These are phyloP conservation scores for Cairneyella variabilis DNA, from an alignment of 495 filamentous ascomycete genomes.

Conservation along the genomic window DNA sequence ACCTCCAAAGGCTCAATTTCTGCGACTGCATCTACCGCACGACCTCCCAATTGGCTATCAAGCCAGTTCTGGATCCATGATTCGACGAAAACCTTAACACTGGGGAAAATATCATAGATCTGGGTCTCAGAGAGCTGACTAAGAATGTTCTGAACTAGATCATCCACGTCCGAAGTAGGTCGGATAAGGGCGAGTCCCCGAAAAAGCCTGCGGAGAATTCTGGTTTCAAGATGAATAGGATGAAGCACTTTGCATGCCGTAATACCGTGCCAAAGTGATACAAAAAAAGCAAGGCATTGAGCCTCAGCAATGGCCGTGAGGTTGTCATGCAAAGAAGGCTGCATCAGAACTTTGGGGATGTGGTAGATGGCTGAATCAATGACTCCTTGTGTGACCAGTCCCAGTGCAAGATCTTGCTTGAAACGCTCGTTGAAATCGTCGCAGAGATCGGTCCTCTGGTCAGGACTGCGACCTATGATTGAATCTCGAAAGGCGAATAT, in stretches of 20 bases:
- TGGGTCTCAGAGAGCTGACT: conserved; percentile 6
- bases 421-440: conserved; percentile 8
- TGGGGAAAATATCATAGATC: conserved; percentile 6
- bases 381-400: conserved; percentile 14
- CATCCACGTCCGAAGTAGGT: background rate
- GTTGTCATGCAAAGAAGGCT: no score
- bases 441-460: background rate
- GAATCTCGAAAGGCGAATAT: conserved; percentile 2
- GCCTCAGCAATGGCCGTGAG: no score
- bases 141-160: conserved; percentile 10
- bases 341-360: no score
- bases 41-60: no score
- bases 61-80: no score
- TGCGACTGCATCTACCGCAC: no score
- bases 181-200: background rate
- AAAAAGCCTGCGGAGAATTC: conserved; percentile 13
- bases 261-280: conserved; percentile 19
- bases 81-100: no score
- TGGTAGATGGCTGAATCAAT: no score
- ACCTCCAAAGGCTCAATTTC: no score
- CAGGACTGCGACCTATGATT: background rate
- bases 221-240: conserved; percentile 7
- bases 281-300: conserved; percentile 9
- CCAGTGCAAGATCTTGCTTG: conserved; percentile 17
- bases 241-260: conserved; percentile 9